Percentiles rank a stretch among this genome's conserved stretches.
Conservation (phyloP, 192 early-diverging fungal species). For the Coemansia sp. region DNA sequence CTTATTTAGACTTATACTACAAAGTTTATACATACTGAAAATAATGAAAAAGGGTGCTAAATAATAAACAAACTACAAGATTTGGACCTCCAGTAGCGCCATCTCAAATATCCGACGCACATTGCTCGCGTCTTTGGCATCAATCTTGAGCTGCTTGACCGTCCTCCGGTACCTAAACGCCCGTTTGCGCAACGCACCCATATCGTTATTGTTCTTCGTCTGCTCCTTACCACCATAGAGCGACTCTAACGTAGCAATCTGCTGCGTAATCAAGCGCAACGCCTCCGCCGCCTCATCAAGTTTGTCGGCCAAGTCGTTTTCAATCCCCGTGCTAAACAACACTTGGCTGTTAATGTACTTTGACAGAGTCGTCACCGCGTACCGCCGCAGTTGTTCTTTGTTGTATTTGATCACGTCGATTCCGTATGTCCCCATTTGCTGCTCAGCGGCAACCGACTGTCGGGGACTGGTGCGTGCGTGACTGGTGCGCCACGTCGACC, state of each 20-base stretch:
- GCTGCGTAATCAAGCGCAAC: conserved; percentile 8
- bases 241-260: conserved; percentile 26
- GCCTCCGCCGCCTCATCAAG: conserved; percentile 23
- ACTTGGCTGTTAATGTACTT: conserved; percentile 51
- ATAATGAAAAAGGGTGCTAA: background rate
- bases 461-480: background rate
- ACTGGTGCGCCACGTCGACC: background rate
- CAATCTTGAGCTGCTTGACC: conserved; percentile 20
- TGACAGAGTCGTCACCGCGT: conserved; percentile 35
- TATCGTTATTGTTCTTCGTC: background rate
- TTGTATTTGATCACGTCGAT: conserved; percentile 49
- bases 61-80: conserved; percentile 11
- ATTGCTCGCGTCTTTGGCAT: conserved; percentile 25
- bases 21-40: conserved; percentile 3
- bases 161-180: conserved; percentile 2
- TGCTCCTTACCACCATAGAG: background rate
- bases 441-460: background rate
- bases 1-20: background rate
- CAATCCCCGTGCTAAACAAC: conserved; percentile 48
- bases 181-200: conserved; percentile 16
- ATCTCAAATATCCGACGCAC: conserved; percentile 44
- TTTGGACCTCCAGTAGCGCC: conserved; percentile 35
- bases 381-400: conserved; percentile 45
- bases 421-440: conserved; percentile 15
- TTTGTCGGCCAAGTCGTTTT: conserved; percentile 47